Conservation (phyloP, 1,284 basidiomycete species). For the Sporisorium graminicola region DNA sequence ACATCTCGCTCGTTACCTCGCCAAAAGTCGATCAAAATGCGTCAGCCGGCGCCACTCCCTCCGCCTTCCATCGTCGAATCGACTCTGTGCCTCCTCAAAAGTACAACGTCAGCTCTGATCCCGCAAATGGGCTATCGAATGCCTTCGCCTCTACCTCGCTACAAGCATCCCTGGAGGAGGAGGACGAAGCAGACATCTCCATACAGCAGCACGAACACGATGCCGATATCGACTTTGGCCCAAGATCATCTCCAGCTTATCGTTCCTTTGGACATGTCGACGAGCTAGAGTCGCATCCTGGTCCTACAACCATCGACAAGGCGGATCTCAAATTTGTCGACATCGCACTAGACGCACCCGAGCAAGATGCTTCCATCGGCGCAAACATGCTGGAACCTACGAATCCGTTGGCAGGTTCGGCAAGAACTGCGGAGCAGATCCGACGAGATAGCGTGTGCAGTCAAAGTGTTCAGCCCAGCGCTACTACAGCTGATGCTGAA, state of each 20-base stretch:
- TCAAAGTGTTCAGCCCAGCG: constrained; percentile 1
- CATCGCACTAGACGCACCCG: constrained; percentile 30
- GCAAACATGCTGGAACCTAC: constrained; percentile 1
- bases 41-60: not conserved
- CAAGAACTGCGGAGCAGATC: constrained; percentile 43
- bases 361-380: not conserved
- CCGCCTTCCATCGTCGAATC: constrained; percentile 26
- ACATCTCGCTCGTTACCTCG: constrained; percentile 32
- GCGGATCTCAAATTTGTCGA: constrained; percentile 52
- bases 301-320: constrained; percentile 18
- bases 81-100: constrained; percentile 53
- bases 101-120: constrained; percentile 25
- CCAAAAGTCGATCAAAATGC: not conserved
- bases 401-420: constrained; percentile 21
- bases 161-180: constrained; percentile 19
- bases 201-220: constrained; percentile 4
- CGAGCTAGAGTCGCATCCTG: not conserved
- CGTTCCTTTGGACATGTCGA: not conserved
- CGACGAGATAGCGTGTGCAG: constrained; percentile 41
- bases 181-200: constrained; percentile 29
- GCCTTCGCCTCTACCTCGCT: constrained; percentile 26
- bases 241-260: not conserved
- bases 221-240: not conserved
- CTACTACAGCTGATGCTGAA: not conserved
- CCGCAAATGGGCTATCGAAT: constrained; percentile 3